phyloP scores from a whole-genome alignment of 2,329 filamentous ascomycete genomes.

The Penicillium hordei region DNA sequence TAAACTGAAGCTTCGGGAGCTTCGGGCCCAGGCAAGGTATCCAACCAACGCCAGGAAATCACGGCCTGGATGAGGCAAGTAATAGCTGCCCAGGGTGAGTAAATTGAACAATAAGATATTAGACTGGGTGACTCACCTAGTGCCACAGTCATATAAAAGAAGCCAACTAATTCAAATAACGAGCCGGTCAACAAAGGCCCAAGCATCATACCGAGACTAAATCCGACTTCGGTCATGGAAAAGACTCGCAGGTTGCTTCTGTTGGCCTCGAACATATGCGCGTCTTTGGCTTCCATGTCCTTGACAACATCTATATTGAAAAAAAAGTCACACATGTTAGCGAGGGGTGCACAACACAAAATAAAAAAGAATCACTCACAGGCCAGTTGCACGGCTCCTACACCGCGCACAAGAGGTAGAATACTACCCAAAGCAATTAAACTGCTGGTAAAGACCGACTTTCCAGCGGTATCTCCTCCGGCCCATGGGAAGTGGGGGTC shows the following conservation, averaged over 20 bases:
- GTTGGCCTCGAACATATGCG: constrained; percentile 27
- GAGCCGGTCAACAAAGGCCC: constrained; percentile 25
- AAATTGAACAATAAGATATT: background rate
- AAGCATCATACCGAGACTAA: constrained; percentile 24
- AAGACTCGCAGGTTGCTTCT: constrained; percentile 27
- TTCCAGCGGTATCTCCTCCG: constrained; percentile 17
- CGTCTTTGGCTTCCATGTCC: constrained; percentile 20
- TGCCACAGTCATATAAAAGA: constrained; percentile 18
- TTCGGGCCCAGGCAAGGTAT: background rate
- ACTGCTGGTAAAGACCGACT: constrained; percentile 22
- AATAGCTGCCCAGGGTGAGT: background rate
- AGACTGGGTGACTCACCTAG: constrained; percentile 11
- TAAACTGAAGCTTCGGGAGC: background rate
- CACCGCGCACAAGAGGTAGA: constrained; percentile 25
- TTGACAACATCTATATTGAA: constrained; percentile 19
- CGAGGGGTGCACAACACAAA: background rate
- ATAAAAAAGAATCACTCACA: constrained; percentile 18
- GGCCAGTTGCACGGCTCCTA: constrained; percentile 29
- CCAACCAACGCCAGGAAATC: constrained; percentile 7
- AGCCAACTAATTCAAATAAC: constrained; percentile 20
- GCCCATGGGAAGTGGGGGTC: constrained; percentile 27
- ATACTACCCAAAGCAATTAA: constrained; percentile 22
- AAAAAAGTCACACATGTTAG: background rate
- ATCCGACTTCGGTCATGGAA: constrained; percentile 24
- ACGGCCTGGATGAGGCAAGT: constrained; percentile 6